Evolutionary conservation across 2,329 filamentous ascomycete genomes (phyloP), one percentile per base, ranked within the genome.

Genomic region (Zasmidium angulare): DNA sequence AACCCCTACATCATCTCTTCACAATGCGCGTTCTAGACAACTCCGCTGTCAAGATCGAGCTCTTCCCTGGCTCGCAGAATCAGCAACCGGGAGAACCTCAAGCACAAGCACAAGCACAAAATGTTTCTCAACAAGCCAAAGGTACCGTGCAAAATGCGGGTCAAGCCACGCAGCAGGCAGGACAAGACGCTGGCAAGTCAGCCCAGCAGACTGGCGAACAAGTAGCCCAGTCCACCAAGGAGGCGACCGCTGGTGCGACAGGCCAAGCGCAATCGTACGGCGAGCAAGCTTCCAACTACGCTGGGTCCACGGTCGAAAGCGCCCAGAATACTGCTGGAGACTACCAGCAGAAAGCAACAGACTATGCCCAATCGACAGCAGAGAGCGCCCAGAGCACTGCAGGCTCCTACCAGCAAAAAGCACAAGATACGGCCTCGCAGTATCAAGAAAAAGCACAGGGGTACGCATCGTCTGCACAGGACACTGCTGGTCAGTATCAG

Each of bases 401-500:
- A 3, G 51, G 23, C 3, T 20, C 26, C 17, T 43, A 53, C 31
- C 26, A 40, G 29, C 19, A 53, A 22, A 40, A 53, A 20, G 51
- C 51, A 43, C 29, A 53, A 22, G 40, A 53, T 14, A 43, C 20
- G 29, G 51, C 51, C 3, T 22, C 29, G 4, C 21, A 24, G 20
- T 43, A 53, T n/a, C 4, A 43, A n/a, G 40, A 53, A 11, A 53
- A 53, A 29, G 51, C 51, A 11, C 24, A 22, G 19, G 23, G 20
- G 26, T 53, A 53, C 29, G 51, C 51, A 2, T 24, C 24, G 3
- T 43, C 29, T 21, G 51, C 51, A 14, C 29, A 29, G 20, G 40
- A 53, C 3, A 53, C 51, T 7, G 62, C 59, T 29, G 62, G 62
- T 12, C 36, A 62, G 14, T 62, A 62, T 51, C 62, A 63, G 36